Conservation (phyloP, 176 grass and related monocot genomes). For the Phoenix roebelenii region DNA sequence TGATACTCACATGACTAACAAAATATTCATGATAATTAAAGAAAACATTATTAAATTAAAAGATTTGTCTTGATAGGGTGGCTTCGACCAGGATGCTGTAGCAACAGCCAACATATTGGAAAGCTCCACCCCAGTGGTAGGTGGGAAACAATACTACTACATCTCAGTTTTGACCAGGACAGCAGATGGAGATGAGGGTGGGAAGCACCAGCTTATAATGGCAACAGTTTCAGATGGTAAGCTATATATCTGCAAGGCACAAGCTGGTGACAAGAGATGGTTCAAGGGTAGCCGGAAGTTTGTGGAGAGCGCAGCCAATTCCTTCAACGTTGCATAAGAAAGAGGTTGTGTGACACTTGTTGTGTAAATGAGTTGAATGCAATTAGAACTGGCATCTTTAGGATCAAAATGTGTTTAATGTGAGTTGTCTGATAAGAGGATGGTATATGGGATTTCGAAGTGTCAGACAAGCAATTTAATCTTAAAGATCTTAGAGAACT, state of each 20-base stretch:
- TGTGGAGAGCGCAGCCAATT: constrained; percentile 55
- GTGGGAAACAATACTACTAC: constrained; percentile 81
- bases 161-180: constrained; percentile 85
- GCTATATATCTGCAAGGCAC: constrained; percentile 94
- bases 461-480: too few relatives aligned
- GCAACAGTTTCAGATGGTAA: constrained; percentile 70
- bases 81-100: constrained; percentile 65
- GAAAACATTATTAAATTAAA: too few relatives aligned
- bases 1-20: too few relatives aligned
- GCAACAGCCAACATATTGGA: constrained; percentile 85
- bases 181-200: constrained; percentile 81
- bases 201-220: constrained; percentile 77
- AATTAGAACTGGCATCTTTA: too few relatives aligned
- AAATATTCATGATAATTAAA: too few relatives aligned
- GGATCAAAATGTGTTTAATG: too few relatives aligned
- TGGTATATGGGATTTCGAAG: too few relatives aligned
- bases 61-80: constrained; percentile 36
- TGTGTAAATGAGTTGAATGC: too few relatives aligned
- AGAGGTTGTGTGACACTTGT: constrained; percentile 16
- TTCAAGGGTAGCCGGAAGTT: constrained; percentile 90
- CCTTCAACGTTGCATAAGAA: constrained; percentile 70
- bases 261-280: constrained; percentile 95
- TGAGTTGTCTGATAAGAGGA: too few relatives aligned
- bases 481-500: too few relatives aligned
- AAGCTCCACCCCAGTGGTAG: constrained; percentile 30